Percentiles rank a stretch among this genome's conserved stretches.
Conservation (phyloP, 2,329 filamentous ascomycete species). For the Ceratocystis destructans region DNA sequence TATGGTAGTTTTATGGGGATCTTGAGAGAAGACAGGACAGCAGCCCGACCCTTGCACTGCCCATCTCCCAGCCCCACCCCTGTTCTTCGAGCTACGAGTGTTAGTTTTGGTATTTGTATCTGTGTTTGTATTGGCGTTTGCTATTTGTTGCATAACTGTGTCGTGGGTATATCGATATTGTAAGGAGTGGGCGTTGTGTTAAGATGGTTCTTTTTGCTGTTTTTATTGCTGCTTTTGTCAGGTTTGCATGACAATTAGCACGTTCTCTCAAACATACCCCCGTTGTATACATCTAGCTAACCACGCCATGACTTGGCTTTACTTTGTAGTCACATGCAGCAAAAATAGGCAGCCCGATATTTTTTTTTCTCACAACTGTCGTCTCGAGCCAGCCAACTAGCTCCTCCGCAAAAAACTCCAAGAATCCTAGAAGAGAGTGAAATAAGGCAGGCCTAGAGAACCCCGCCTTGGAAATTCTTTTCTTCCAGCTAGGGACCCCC, state of each 20-base stretch:
- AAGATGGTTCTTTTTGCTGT: background rate
- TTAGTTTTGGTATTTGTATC: background rate
- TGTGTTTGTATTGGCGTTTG: too few species aligned
- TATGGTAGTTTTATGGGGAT: background rate
- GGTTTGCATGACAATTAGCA: background rate
- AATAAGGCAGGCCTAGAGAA: too few species aligned
- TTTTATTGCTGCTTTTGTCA: background rate
- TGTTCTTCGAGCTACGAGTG: background rate
- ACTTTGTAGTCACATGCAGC: background rate
- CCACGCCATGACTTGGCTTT: slow-evolving; percentile 4
- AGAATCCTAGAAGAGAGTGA: background rate
- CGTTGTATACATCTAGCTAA: background rate
- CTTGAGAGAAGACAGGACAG: background rate
- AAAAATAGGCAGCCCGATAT: background rate
- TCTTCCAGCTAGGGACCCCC: background rate
- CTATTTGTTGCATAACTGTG: too few species aligned
- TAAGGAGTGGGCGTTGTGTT: background rate
- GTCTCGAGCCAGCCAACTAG: background rate
- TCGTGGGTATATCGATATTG: background rate
- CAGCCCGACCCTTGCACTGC: background rate
- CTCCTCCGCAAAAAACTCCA: background rate
- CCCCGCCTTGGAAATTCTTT: too few species aligned
- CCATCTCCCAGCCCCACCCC: background rate
- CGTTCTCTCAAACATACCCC: background rate
- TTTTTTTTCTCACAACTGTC: slow-evolving; percentile 1